These are phyloP conservation scores for Mycena vitilis DNA, from an alignment of 768 basidiomycete species.

Conservation along the genomic window DNA sequence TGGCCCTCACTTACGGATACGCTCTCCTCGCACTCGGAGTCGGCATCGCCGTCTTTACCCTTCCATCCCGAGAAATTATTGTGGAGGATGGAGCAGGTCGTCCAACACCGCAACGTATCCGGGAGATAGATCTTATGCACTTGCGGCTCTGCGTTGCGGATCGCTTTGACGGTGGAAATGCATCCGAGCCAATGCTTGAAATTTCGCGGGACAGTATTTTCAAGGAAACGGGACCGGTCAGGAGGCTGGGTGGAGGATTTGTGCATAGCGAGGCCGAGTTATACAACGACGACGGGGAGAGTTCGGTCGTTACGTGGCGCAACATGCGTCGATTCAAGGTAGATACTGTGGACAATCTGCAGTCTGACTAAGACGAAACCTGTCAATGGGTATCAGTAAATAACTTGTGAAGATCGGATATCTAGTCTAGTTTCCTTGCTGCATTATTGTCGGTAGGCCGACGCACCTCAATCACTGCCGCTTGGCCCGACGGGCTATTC, in stretches of 20 bases:
- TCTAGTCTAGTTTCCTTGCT: no score
- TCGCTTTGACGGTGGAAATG: not conserved
- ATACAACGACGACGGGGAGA: not conserved
- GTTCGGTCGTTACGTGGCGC: not conserved
- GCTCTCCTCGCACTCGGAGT: not conserved
- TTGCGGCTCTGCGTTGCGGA: not conserved
- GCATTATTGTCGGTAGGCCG: no score
- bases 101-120: not conserved
- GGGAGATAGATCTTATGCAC: not conserved
- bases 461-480: no score
- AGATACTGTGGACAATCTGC: not conserved
- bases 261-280: not conserved
- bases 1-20: slow-evolving; percentile 13
- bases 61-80: slow-evolving; percentile 1
- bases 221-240: not conserved
- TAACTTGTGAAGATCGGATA: no score
- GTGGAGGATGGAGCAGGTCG: not conserved
- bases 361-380: no score
- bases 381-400: no score
- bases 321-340: slow-evolving; percentile 1
- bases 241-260: not conserved
- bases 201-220: not conserved
- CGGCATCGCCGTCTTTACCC: not conserved
- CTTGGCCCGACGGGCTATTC: no score
- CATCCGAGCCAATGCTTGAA: not conserved